Percentiles rank a stretch among this genome's conserved stretches.
Conservation (phyloP, 345 rosid species). For the Populus alba region DNA sequence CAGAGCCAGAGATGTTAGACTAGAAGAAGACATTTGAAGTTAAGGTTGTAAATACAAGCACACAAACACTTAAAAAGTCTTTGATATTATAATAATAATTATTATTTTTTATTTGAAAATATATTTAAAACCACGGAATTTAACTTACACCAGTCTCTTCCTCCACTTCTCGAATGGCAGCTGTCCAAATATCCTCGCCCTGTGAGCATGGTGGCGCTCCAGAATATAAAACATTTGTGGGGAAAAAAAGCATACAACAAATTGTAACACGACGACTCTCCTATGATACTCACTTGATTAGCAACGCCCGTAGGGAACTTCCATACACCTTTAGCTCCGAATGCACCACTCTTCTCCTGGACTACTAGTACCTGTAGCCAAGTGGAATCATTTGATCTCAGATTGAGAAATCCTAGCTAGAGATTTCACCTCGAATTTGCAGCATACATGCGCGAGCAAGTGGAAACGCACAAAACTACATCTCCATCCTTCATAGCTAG, state of each 20-base stretch:
- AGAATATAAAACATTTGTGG: not conserved
- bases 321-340: conserved; percentile 60
- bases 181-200: conserved; percentile 73
- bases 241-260: too few species aligned
- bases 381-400: not conserved
- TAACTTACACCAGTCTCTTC: conserved; percentile 85
- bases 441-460: too few species aligned
- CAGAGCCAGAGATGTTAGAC: conserved; percentile 1
- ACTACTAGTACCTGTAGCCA: conserved; percentile 68
- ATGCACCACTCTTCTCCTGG: conserved; percentile 59
- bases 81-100: too few species aligned
- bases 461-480: too few species aligned
- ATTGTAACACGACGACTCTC: too few species aligned
- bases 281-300: conserved; percentile 45
- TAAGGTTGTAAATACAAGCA: too few species aligned
- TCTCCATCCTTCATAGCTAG: too few species aligned
- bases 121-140: not conserved
- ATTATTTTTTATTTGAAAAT: too few species aligned
- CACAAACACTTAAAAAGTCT: too few species aligned
- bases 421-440: too few species aligned
- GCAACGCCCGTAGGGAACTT: conserved; percentile 82
- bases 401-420: not conserved
- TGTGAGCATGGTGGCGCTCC: conserved; percentile 16
- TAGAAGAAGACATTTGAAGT: conserved; percentile 1
- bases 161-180: conserved; percentile 70